These are phyloP conservation scores for Adansonia madagascariensis DNA, from an alignment of 441 rosid genomes.

Conservation along the genomic window DNA sequence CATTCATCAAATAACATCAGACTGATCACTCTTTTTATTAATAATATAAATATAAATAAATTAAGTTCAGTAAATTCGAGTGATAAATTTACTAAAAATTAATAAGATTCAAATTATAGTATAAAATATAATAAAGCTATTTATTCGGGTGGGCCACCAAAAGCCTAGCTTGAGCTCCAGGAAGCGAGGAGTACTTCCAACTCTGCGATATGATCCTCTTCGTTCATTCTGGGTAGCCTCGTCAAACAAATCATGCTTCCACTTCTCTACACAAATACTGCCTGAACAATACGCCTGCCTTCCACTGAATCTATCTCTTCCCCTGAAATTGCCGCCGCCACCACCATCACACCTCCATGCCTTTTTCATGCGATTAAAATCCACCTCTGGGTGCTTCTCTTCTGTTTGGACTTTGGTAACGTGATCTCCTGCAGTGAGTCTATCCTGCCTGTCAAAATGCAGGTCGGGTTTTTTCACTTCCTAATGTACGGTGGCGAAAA, in stretches of 20 bases:
- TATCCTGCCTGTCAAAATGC: conserved; percentile 50
- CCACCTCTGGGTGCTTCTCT: conserved; percentile 48
- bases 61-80: too few species aligned
- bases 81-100: too few species aligned
- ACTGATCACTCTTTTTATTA: too few species aligned
- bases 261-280: conserved; percentile 61
- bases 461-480: conserved; percentile 43
- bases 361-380: conserved; percentile 47
- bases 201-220: conserved; percentile 89
- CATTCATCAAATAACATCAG: too few species aligned
- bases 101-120: too few species aligned
- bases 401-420: conserved; percentile 35
- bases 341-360: conserved; percentile 37
- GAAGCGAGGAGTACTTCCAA: conserved; percentile 85
- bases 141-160: neutral
- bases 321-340: conserved; percentile 46
- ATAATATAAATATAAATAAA: too few species aligned
- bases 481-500: conserved; percentile 27
- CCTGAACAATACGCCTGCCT: conserved; percentile 52
- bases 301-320: conserved; percentile 55
- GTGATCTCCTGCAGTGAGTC: conserved; percentile 46
- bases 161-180: conserved; percentile 27
- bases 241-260: conserved; percentile 89
- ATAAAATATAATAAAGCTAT: too few species aligned
- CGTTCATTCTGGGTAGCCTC: conserved; percentile 68